phyloP scores from a whole-genome alignment of 176 grass and related monocot genomes.

The Pontederia paniculata region DNA sequence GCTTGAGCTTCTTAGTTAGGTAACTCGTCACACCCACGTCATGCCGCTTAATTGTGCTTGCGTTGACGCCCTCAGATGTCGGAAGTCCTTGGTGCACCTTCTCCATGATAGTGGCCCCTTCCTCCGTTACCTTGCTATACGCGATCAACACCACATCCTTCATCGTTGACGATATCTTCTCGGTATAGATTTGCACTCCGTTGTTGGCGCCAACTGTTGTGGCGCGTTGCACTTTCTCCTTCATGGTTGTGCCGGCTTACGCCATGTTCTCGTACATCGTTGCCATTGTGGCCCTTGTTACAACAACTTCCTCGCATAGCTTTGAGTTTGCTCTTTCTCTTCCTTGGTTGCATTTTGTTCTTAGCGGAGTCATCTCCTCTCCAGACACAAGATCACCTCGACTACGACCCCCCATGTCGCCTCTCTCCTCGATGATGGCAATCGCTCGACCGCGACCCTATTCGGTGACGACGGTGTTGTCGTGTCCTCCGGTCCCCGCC shows the following conservation, averaged over 20 bases:
- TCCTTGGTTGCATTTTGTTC: slow-evolving; percentile 3
- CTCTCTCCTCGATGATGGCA: too few relatives aligned
- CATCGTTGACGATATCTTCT: too few relatives aligned
- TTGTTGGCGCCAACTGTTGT: slow-evolving; percentile 1
- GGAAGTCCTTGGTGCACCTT: not conserved
- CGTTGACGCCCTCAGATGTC: slow-evolving; percentile 30
- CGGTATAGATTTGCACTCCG: too few relatives aligned
- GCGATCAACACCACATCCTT: too few relatives aligned
- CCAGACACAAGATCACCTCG: too few relatives aligned
- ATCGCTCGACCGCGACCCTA: too few relatives aligned
- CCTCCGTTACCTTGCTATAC: too few relatives aligned
- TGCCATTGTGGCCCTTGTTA: slow-evolving; percentile 30
- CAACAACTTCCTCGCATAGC: slow-evolving; percentile 45
- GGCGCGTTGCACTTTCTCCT: slow-evolving; percentile 25
- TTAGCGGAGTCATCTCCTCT: too few relatives aligned
- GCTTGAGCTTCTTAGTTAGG: slow-evolving; percentile 61
- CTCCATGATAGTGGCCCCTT: not conserved
- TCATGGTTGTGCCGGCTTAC: slow-evolving; percentile 29
- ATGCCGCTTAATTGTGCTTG: too few relatives aligned
- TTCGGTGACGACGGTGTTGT: too few relatives aligned
- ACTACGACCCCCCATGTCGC: too few relatives aligned
- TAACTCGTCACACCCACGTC: slow-evolving; percentile 18
- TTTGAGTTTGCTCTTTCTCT: slow-evolving; percentile 3
- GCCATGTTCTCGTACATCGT: slow-evolving; percentile 50
- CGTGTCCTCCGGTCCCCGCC: too few relatives aligned